Percentiles rank a stretch among this genome's conserved stretches.
Conservation (phyloP, 2,329 filamentous ascomycete species). For the Colletotrichum sp. region DNA sequence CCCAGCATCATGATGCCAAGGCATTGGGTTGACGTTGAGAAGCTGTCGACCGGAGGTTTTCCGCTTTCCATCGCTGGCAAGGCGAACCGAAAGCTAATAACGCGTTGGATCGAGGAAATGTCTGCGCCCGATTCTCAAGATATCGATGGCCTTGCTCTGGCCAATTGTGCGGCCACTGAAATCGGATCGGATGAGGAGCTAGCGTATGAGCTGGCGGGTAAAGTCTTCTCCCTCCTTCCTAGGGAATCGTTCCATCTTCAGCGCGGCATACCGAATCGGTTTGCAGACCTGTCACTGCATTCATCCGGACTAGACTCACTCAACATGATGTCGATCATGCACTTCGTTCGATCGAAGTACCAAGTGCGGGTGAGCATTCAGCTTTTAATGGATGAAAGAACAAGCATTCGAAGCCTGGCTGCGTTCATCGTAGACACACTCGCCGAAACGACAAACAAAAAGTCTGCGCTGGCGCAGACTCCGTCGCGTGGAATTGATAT, state of each 20-base stretch:
- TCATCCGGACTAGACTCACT: constrained; percentile 10
- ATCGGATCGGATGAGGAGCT: background rate
- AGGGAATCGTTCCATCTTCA: background rate
- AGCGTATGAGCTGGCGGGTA: background rate
- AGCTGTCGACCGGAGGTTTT: background rate
- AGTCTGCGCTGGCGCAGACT: accelerated
- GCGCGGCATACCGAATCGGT: accelerated
- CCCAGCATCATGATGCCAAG: background rate
- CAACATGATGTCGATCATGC: constrained; percentile 17
- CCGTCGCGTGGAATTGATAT: background rate
- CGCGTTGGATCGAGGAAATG: background rate
- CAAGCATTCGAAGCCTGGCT: background rate
- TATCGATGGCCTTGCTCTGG: background rate
- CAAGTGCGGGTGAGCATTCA: constrained; percentile 3
- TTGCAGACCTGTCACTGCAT: background rate
- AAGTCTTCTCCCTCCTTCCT: background rate
- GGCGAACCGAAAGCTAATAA: background rate
- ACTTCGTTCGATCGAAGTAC: background rate
- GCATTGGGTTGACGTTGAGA: background rate
- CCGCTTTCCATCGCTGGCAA: background rate
- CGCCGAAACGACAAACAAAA: accelerated
- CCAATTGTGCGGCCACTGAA: accelerated
- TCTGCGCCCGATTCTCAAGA: background rate
- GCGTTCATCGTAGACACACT: background rate
- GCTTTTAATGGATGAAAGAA: constrained; percentile 5